Conservation (phyloP, 2,329 filamentous ascomycete genomes). For the Penicillium janthinellum region DNA sequence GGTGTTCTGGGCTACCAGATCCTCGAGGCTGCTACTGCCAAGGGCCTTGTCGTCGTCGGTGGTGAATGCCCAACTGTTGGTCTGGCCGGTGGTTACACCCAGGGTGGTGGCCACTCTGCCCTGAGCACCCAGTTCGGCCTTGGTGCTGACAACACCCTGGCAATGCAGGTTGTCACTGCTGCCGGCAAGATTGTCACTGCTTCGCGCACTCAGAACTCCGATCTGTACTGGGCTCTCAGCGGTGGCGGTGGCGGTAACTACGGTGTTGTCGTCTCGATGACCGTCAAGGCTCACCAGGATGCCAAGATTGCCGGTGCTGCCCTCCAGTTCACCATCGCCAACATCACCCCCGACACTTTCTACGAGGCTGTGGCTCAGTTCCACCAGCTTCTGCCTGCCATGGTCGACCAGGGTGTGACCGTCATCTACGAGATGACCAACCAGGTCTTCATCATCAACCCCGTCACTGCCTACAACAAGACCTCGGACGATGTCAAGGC, state of each 20-base stretch:
- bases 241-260: slow-evolving; percentile 57
- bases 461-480: slow-evolving; percentile 53
- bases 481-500: slow-evolving; percentile 47
- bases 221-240: slow-evolving; percentile 29
- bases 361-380: slow-evolving; percentile 55
- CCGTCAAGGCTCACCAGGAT: slow-evolving; percentile 54
- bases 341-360: slow-evolving; percentile 49
- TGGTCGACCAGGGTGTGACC: slow-evolving; percentile 55
- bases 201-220: slow-evolving; percentile 18
- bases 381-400: slow-evolving; percentile 52
- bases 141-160: slow-evolving; percentile 57
- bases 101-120: slow-evolving; percentile 62
- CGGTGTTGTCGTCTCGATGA: slow-evolving; percentile 59
- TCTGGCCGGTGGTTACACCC: slow-evolving; percentile 61
- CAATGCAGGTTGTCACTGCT: slow-evolving; percentile 45
- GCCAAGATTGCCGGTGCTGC: slow-evolving; percentile 47
- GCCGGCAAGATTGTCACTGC: slow-evolving; percentile 23
- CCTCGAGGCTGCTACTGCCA: slow-evolving; percentile 49
- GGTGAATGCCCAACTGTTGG: slow-evolving; percentile 61
- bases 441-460: slow-evolving; percentile 51
- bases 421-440: slow-evolving; percentile 55
- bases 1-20: slow-evolving; percentile 56
- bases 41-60: slow-evolving; percentile 56
- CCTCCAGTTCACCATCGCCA: slow-evolving; percentile 43
- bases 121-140: slow-evolving; percentile 59